phyloP scores from a whole-genome alignment of 2,329 filamentous ascomycete genomes.

The Xylaria polymorpha region DNA sequence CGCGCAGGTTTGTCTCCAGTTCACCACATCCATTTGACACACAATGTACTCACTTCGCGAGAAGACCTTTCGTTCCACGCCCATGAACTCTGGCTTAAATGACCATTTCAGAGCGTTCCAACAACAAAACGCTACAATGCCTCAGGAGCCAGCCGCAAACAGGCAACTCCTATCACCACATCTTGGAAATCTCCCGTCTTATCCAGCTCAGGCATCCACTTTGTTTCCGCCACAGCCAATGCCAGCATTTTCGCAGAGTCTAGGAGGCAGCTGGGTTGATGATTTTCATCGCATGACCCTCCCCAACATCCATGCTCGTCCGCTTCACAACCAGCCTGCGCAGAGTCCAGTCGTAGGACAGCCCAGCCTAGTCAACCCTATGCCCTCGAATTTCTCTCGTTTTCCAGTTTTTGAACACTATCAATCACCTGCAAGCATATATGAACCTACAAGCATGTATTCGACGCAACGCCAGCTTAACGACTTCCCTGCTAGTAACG shows the following conservation, averaged over 20 bases:
- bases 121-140: conserved; percentile 34
- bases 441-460: conserved; percentile 49
- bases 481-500: background rate
- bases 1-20: conserved; percentile 39
- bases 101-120: conserved; percentile 40
- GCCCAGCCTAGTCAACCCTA: background rate
- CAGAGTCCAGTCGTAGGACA: conserved; percentile 15
- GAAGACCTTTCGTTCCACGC: conserved; percentile 43
- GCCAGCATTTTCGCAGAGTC: background rate
- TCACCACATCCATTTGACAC: background rate
- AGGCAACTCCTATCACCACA: background rate
- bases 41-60: conserved; percentile 28
- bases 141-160: conserved; percentile 8
- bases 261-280: conserved; percentile 51
- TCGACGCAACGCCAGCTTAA: conserved; percentile 31
- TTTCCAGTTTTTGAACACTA: no score
- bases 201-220: conserved; percentile 1
- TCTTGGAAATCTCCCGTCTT: background rate
- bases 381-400: background rate
- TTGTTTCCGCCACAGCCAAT: conserved; percentile 5
- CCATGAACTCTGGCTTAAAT: conserved; percentile 22
- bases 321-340: conserved; percentile 1
- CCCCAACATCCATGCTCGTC: background rate
- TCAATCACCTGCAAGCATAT: conserved; percentile 47
- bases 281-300: conserved; percentile 61